phyloP scores from a whole-genome alignment of 441 rosid genomes.

The Manihot esculenta region DNA sequence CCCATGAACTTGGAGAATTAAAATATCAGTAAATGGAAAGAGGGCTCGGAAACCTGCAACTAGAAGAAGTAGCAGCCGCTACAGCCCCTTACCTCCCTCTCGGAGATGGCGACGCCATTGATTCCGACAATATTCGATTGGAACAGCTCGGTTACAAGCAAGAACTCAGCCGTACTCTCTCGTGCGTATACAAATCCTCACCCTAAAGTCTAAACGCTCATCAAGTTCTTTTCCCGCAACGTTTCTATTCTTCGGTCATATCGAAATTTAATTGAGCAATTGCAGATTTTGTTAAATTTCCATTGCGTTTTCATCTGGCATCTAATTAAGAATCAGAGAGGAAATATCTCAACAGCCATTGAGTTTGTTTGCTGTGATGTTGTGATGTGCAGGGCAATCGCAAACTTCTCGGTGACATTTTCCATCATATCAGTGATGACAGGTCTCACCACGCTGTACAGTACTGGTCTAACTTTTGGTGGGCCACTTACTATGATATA shows the following conservation, averaged over 20 bases:
- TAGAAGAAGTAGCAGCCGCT: background rate
- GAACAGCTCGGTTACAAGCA: constrained; percentile 60
- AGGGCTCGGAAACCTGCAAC: background rate
- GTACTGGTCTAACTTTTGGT: constrained; percentile 46
- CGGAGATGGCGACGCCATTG: constrained; percentile 10
- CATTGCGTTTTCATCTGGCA: too few relatives aligned
- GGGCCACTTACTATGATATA: constrained; percentile 53
- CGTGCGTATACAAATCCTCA: constrained; percentile 28
- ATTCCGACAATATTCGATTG: constrained; percentile 36
- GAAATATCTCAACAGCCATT: background rate
- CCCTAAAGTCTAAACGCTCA: background rate
- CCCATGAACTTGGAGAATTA: too few relatives aligned
- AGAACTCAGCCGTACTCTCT: constrained; percentile 55
- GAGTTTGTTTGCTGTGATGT: background rate
- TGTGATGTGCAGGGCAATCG: constrained; percentile 35
- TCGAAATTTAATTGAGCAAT: background rate
- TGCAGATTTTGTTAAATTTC: background rate
- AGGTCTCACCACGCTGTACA: constrained; percentile 45
- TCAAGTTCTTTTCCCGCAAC: background rate
- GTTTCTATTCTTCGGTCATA: background rate
- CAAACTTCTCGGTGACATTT: constrained; percentile 51
- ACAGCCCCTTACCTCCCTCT: constrained; percentile 31
- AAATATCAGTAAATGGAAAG: constrained; percentile 24
- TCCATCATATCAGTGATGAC: constrained; percentile 48
- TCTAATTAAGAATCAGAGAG: background rate